Conservation (phyloP, 2,329 filamentous ascomycete genomes). For the Fusarium poae region DNA sequence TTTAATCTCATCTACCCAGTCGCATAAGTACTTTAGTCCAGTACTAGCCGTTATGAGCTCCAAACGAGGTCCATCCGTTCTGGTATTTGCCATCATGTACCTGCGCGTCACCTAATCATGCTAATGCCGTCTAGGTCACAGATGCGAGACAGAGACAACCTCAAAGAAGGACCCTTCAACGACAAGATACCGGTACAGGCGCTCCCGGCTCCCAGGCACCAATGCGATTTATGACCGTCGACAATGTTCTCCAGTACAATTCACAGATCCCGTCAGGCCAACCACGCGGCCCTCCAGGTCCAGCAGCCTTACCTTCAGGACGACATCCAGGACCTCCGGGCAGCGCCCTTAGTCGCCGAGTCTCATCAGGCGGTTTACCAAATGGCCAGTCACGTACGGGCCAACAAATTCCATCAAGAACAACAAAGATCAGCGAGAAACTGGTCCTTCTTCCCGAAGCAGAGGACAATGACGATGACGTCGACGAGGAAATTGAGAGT, state of each 20-base stretch:
- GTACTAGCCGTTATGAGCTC: slow-evolving; percentile 55
- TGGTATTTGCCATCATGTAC: slow-evolving; percentile 60
- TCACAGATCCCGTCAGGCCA: slow-evolving; percentile 96
- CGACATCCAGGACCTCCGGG: slow-evolving; percentile 37
- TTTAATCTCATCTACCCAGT: not conserved
- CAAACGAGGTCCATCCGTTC: slow-evolving; percentile 69
- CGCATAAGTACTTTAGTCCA: slow-evolving; percentile 1
- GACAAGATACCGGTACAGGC: slow-evolving; percentile 52
- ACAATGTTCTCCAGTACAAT: slow-evolving; percentile 93
- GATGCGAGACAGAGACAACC: slow-evolving; percentile 56
- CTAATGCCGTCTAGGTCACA: slow-evolving; percentile 52
- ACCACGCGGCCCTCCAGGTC: slow-evolving; percentile 76
- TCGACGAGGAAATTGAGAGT: slow-evolving; percentile 70
- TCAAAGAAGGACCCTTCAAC: slow-evolving; percentile 52
- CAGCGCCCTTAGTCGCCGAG: slow-evolving; percentile 44
- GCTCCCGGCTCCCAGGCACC: slow-evolving; percentile 54
- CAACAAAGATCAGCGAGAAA: slow-evolving; percentile 96
- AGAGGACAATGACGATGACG: slow-evolving; percentile 66
- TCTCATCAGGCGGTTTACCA: slow-evolving; percentile 57
- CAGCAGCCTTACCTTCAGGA: slow-evolving; percentile 56
- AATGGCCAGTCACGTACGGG: slow-evolving; percentile 60
- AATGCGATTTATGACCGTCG: slow-evolving; percentile 87
- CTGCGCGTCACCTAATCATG: slow-evolving; percentile 21
- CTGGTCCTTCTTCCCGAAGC: slow-evolving; percentile 94
- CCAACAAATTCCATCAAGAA: slow-evolving; percentile 80